These are phyloP conservation scores for Cantharellus anzutake DNA, from an alignment of 768 basidiomycete genomes.

Conservation along the genomic window DNA sequence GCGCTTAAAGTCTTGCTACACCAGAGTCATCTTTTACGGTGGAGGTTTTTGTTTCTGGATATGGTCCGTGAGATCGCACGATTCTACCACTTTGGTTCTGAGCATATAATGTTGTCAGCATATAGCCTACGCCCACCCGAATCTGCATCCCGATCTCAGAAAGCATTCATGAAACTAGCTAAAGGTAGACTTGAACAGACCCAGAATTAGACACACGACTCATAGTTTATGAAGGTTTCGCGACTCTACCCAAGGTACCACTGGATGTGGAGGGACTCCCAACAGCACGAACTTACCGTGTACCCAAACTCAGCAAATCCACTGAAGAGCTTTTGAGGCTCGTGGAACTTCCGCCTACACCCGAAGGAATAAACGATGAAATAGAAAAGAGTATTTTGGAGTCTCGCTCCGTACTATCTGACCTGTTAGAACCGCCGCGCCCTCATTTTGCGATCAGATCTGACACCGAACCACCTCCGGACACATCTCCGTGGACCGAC, in stretches of 20 bases:
- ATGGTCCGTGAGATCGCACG: slow-evolving; percentile 25
- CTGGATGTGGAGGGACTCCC: slow-evolving; percentile 8
- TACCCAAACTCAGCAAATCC: slow-evolving; percentile 13
- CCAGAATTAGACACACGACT: background rate
- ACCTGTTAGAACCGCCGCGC: background rate
- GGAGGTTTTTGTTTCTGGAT: slow-evolving; percentile 60
- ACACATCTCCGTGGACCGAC: background rate
- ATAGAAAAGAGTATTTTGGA: slow-evolving; percentile 18
- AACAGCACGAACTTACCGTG: background rate
- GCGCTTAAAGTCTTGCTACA: too few relatives aligned
- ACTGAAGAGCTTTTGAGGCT: slow-evolving; percentile 32
- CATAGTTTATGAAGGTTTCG: slow-evolving; percentile 34
- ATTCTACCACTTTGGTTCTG: background rate
- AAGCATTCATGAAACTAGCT: slow-evolving; percentile 56
- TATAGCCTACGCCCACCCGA: slow-evolving; percentile 34
- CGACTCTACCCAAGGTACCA: slow-evolving; percentile 44
- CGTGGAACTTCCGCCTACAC: slow-evolving; percentile 34
- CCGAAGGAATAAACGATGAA: slow-evolving; percentile 39
- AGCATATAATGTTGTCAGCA: background rate
- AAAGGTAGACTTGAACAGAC: slow-evolving; percentile 30
- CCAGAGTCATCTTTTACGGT: slow-evolving; percentile 36
- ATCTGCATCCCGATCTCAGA: slow-evolving; percentile 49
- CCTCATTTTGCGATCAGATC: background rate
- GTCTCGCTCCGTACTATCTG: background rate
- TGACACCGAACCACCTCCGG: background rate